These are phyloP conservation scores for Lyophyllum semitale DNA, from an alignment of 768 basidiomycete genomes.

Conservation along the genomic window DNA sequence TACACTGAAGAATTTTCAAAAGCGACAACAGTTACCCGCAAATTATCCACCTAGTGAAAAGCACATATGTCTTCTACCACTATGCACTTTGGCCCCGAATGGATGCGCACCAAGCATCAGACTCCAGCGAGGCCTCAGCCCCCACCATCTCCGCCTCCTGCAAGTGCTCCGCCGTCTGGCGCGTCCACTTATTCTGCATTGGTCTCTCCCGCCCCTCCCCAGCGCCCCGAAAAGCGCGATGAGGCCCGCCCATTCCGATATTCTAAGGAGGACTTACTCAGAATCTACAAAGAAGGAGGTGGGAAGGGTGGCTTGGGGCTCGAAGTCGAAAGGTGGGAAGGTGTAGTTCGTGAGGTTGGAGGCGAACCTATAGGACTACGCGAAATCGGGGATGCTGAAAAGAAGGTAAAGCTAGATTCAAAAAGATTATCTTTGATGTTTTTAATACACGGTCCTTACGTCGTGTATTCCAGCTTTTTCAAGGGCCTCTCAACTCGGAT, in stretches of 20 bases:
- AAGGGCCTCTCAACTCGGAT: slow-evolving; percentile 84
- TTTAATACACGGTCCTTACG: slow-evolving; percentile 24
- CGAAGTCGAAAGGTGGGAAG: slow-evolving; percentile 89
- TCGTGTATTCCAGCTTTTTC: slow-evolving; percentile 61
- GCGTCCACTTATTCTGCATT: slow-evolving; percentile 73
- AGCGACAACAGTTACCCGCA: slow-evolving; percentile 22
- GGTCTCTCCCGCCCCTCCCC: slow-evolving; percentile 55
- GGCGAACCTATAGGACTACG: slow-evolving; percentile 74
- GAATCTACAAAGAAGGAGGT: slow-evolving; percentile 80
- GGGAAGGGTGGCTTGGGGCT: slow-evolving; percentile 74
- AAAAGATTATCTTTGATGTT: slow-evolving; percentile 17
- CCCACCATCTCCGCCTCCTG: slow-evolving; percentile 63
- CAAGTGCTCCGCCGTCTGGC: slow-evolving; percentile 42
- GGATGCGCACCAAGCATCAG: slow-evolving; percentile 85
- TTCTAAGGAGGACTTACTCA: slow-evolving; percentile 81
- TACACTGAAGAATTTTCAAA: slow-evolving; percentile 35
- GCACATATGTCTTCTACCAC: slow-evolving; percentile 57
- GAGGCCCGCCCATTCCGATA: slow-evolving; percentile 81
- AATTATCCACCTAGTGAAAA: slow-evolving; percentile 21
- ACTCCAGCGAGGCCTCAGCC: slow-evolving; percentile 51
- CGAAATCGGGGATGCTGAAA: slow-evolving; percentile 82
- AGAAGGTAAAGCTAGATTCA: slow-evolving; percentile 64
- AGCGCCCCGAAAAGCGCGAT: slow-evolving; percentile 57
- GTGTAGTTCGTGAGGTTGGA: slow-evolving; percentile 77
- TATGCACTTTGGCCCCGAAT: slow-evolving; percentile 91